Conservation (phyloP, 805 yeast genomes). For the Scheffersomyces ergatensis region DNA sequence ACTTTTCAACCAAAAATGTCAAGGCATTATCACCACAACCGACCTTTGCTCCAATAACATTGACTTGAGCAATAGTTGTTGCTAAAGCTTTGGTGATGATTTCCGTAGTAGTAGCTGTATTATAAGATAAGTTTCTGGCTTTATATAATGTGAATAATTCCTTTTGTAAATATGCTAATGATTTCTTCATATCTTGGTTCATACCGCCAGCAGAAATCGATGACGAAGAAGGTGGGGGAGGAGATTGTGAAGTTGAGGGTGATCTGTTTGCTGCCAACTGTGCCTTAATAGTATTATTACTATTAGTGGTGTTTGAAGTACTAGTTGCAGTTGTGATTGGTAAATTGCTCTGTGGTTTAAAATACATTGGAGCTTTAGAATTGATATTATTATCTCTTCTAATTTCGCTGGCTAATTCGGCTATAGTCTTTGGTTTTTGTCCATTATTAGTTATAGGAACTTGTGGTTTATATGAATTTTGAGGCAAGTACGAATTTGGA, state of each 20-base stretch:
- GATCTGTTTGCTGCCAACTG: constrained; percentile 48
- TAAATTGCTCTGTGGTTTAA: constrained; percentile 20
- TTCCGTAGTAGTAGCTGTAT: constrained; percentile 79
- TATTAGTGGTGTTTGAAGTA: constrained; percentile 5
- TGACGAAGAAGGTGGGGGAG: constrained; percentile 14
- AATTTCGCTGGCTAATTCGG: constrained; percentile 41
- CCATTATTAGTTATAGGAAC: constrained; percentile 7
- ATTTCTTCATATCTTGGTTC: constrained; percentile 63
- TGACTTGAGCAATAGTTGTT: constrained; percentile 86
- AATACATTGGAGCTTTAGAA: constrained; percentile 32
- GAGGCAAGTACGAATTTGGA: constrained; percentile 19
- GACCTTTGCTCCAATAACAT: constrained; percentile 81
- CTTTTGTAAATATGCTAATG: constrained; percentile 80
- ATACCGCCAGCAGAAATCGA: constrained; percentile 17
- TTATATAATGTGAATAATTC: constrained; percentile 80
- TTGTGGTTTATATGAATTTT: constrained; percentile 12
- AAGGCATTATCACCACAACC: constrained; percentile 79
- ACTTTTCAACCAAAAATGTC: constrained; percentile 73
- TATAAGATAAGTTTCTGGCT: constrained; percentile 65
- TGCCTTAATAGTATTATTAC: constrained; percentile 37
- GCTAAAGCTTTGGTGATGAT: constrained; percentile 89
- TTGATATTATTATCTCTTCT: constrained; percentile 27
- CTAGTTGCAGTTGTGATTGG: constrained; percentile 7
- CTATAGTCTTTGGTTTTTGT: constrained; percentile 38
- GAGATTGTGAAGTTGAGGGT: constrained; percentile 15